Percentiles rank a stretch among this genome's conserved stretches.
Conservation (phyloP, 257 asterid species). For the Scutellaria galericulata region DNA sequence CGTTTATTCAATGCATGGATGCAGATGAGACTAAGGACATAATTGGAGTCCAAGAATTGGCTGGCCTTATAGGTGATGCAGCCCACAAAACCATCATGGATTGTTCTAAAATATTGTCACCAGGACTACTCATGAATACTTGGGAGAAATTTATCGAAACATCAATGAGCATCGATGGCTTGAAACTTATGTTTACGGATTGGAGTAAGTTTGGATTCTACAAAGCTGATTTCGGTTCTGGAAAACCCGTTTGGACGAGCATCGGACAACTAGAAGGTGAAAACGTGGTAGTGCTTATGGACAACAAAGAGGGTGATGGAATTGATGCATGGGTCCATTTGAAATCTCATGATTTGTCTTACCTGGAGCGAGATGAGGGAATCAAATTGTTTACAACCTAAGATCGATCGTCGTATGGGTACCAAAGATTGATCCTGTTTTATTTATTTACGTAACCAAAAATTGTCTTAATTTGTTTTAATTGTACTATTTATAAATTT, state of each 20-base stretch:
- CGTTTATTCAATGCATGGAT: neutral
- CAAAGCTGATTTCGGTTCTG: constrained; percentile 50
- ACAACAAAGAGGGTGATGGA: constrained; percentile 31
- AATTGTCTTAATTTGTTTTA: too few species aligned
- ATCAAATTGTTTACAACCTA: neutral
- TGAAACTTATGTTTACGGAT: constrained; percentile 27
- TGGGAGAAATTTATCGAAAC: neutral
- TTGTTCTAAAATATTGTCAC: neutral
- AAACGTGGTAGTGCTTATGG: constrained; percentile 18
- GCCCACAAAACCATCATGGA: neutral
- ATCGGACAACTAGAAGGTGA: neutral
- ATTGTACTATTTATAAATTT: too few species aligned
- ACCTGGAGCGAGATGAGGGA: constrained; percentile 14
- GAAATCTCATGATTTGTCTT: constrained; percentile 27
- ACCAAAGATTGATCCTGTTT: too few species aligned
- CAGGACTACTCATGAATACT: neutral
- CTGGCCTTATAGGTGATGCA: constrained; percentile 5
- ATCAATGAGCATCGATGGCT: neutral
- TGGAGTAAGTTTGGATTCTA: constrained; percentile 38
- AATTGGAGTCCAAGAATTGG: constrained; percentile 15
- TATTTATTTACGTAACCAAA: too few species aligned
- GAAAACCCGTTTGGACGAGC: constrained; percentile 33
- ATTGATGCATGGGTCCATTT: constrained; percentile 42
- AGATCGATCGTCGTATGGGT: too few species aligned
- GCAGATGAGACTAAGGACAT: neutral